These are phyloP conservation scores for Farysia itapuensis DNA, from an alignment of 1,284 basidiomycete species.

Conservation along the genomic window DNA sequence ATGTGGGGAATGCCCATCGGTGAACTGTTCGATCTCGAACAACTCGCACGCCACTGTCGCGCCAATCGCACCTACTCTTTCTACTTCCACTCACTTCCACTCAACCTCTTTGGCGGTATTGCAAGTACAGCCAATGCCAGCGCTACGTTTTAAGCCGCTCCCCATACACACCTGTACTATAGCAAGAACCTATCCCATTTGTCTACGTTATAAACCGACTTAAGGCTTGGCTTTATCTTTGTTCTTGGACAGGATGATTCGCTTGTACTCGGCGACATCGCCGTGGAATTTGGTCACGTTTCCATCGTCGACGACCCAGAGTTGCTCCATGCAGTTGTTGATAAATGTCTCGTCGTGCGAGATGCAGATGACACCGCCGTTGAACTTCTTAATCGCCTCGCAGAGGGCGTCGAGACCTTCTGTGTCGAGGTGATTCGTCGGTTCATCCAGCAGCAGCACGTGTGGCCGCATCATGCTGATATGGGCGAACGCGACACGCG, in stretches of 20 bases:
- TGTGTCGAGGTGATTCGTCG: conserved; percentile 94
- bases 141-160: conserved; percentile 32
- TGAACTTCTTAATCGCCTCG: conserved; percentile 82
- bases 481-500: conserved; percentile 91
- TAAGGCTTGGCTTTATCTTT: conserved; percentile 13
- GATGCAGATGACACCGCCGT: conserved; percentile 73
- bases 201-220: not conserved
- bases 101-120: conserved; percentile 62
- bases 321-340: conserved; percentile 46
- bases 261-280: conserved; percentile 90
- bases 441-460: conserved; percentile 95
- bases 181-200: not conserved
- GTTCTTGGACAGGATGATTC: conserved; percentile 60
- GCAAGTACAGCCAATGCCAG: conserved; percentile 62
- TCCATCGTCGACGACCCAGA: conserved; percentile 77
- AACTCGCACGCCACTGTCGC: conserved; percentile 56
- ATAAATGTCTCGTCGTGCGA: conserved; percentile 57
- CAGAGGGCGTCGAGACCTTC: conserved; percentile 90
- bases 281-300: conserved; percentile 82
- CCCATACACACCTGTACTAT: too few relatives aligned
- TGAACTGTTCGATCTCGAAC: conserved; percentile 62
- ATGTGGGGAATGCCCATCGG: conserved; percentile 60
- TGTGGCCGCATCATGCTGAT: conserved; percentile 87
- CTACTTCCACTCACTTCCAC: conserved; percentile 60
- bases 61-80: conserved; percentile 60